These are phyloP conservation scores for Vigna hirtella DNA, from an alignment of 306 rosid genomes.

Conservation along the genomic window DNA sequence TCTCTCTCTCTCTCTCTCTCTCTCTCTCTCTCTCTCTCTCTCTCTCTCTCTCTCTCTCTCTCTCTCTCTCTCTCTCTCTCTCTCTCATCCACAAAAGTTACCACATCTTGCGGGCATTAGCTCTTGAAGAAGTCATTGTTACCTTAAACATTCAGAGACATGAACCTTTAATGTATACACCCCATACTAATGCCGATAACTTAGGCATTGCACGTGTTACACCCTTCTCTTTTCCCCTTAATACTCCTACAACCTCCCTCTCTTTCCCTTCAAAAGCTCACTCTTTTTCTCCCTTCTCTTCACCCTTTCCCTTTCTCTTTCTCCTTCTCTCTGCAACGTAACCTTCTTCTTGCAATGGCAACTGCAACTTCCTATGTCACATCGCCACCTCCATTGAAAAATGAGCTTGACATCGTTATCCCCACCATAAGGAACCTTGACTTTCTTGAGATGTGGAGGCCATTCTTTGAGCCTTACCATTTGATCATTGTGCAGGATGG, in stretches of 20 bases:
- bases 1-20: background rate
- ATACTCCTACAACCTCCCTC: constrained; percentile 22
- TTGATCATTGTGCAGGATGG: constrained; percentile 93
- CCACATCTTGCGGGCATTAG: constrained; percentile 42
- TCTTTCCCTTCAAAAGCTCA: constrained; percentile 35
- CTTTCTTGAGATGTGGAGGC: constrained; percentile 93
- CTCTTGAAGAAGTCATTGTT: constrained; percentile 40
- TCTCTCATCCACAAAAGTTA: constrained; percentile 45
- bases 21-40: background rate
- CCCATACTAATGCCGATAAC: constrained; percentile 44
- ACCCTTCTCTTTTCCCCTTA: background rate
- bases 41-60: background rate
- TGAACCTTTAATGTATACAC: constrained; percentile 9
- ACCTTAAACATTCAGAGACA: constrained; percentile 44
- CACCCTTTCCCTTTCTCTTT: background rate
- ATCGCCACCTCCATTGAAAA: constrained; percentile 54
- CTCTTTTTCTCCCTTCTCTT: background rate
- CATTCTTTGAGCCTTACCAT: constrained; percentile 78
- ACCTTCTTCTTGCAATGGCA: constrained; percentile 14
- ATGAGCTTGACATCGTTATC: constrained; percentile 89
- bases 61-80: background rate
- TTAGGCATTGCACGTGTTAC: constrained; percentile 32
- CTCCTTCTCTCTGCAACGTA: background rate
- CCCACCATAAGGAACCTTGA: constrained; percentile 93
- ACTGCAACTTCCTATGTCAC: background rate